A percentile compares a stretch with the other conserved stretches of the same genome.
Conservation (phyloP, 2,329 filamentous ascomycete species). For the Verticillium nubilum region DNA sequence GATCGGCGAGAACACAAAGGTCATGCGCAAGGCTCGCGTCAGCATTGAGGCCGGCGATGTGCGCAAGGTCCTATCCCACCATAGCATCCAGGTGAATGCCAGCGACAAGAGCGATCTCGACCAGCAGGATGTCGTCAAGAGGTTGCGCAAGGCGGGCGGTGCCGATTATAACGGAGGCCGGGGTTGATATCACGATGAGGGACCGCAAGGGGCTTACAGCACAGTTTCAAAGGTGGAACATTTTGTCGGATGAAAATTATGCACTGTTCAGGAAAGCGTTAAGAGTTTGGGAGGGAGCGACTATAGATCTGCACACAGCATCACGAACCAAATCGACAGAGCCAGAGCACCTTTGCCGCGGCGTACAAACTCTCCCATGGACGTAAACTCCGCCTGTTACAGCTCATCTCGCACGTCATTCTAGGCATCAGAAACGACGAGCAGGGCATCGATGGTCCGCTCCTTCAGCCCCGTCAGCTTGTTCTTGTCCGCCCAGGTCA, state of each 20-base stretch:
- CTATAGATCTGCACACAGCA: background rate
- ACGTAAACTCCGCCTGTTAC: background rate
- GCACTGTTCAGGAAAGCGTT: background rate
- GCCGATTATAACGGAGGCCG: constrained; percentile 66
- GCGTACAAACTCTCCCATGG: background rate
- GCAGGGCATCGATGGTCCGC: constrained; percentile 1
- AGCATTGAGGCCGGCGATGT: constrained; percentile 62
- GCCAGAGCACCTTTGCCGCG: background rate
- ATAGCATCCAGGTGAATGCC: constrained; percentile 60
- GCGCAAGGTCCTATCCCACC: constrained; percentile 57
- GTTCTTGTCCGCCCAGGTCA: constrained; percentile 2
- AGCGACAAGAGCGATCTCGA: constrained; percentile 55
- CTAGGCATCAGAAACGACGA: background rate
- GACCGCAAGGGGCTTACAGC: no score
- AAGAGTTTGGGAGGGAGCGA: background rate
- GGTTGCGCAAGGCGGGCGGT: constrained; percentile 60
- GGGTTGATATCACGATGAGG: constrained; percentile 29
- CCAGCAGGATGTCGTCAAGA: constrained; percentile 54
- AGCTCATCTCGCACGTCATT: background rate
- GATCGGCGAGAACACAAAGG: constrained; percentile 60
- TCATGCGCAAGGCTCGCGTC: constrained; percentile 66
- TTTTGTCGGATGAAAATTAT: no score
- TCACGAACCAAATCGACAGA: background rate
- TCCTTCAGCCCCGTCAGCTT: background rate
- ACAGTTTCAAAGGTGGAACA: no score